These are phyloP conservation scores for Suillus occidentalis DNA, from an alignment of 768 basidiomycete genomes.

Conservation along the genomic window DNA sequence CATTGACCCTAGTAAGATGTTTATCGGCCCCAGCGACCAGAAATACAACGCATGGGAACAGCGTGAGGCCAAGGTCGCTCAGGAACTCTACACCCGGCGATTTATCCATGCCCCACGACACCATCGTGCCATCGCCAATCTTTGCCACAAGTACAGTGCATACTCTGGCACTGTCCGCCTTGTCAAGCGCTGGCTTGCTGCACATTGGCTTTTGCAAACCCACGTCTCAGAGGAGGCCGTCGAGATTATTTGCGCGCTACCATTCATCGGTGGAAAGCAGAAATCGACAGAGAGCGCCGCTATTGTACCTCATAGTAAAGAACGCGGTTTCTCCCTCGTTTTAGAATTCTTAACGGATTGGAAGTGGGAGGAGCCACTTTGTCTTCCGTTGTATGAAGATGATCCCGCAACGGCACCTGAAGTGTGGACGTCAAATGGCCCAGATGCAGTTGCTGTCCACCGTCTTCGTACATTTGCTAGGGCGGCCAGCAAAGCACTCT, in stretches of 20 bases:
- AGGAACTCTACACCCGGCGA: conserved; percentile 59
- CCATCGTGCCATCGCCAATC: conserved; percentile 76
- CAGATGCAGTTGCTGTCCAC: conserved; percentile 70
- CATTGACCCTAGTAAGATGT: conserved; percentile 43
- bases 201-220: conserved; percentile 80
- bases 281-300: conserved; percentile 36
- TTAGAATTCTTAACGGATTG: conserved; percentile 76
- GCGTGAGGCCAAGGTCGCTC: conserved; percentile 55
- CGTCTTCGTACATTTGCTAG: conserved; percentile 71
- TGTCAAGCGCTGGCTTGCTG: conserved; percentile 89
- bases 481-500: conserved; percentile 67
- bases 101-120: conserved; percentile 84
- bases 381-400: conserved; percentile 67
- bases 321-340: conserved; percentile 75
- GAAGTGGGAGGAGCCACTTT: conserved; percentile 76
- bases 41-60: conserved; percentile 39
- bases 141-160: conserved; percentile 77
- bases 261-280: conserved; percentile 61
- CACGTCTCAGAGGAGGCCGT: conserved; percentile 78
- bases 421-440: conserved; percentile 72
- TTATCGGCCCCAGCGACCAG: conserved; percentile 18
- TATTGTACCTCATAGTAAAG: conserved; percentile 69
- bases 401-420: conserved; percentile 12
- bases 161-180: conserved; percentile 85
- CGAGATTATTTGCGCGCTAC: conserved; percentile 80